Evolutionary conservation across 352 stramenopile species (phyloP), one percentile per base, ranked within the genome.

Genomic region (Globisporangium nodosum): DNA sequence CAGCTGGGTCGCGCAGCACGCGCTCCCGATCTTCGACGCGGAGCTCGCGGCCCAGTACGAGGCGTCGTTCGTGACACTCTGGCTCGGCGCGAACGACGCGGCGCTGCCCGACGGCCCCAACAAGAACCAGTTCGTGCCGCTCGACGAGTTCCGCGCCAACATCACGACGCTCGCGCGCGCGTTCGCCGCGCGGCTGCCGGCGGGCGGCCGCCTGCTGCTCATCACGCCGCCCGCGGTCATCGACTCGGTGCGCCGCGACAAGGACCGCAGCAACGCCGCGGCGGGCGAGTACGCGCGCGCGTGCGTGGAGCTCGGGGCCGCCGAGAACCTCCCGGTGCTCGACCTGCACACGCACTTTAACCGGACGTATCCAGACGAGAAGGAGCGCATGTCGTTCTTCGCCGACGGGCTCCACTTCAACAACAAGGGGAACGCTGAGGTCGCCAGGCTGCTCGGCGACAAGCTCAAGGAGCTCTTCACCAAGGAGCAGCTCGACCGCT

Each of bases 51-150:
- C 46, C 12, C 68, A 60, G 71, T 49, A 62, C 15, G 31, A 50
- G 48, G 69, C 72, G 12, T 60, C 61, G 4, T 37, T 90, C 12
- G 65, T 88, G 24, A 84, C 71, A 24, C 40, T 88, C 11, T 87
- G 72, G 69, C 63, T 87, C 5, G 80, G 80, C 18, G 70, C 80
- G 24, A 90, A 90, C 63, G 80, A 90, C 52, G 75, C 80, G 2
- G 73, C 70, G 5, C 60, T 78, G 12, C 12, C 50, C 4, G 51
- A 71, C n/a, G 76, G 78, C 27, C 39, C 52, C 11, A 59, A 63
- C 31, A 53, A 60, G 27, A 54, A 53, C 13, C 71, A 78, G 43
- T 65, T 82, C 50, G 73, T 90, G 18, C 68, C 73, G 12, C 16
- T 87, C 3, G 66, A 74, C 21, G 65, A 68, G 24, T 90, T 76